Base-by-base conservation (phyloP, 1,139 yeast species). In the Lipomyces yarrowii region DNA sequence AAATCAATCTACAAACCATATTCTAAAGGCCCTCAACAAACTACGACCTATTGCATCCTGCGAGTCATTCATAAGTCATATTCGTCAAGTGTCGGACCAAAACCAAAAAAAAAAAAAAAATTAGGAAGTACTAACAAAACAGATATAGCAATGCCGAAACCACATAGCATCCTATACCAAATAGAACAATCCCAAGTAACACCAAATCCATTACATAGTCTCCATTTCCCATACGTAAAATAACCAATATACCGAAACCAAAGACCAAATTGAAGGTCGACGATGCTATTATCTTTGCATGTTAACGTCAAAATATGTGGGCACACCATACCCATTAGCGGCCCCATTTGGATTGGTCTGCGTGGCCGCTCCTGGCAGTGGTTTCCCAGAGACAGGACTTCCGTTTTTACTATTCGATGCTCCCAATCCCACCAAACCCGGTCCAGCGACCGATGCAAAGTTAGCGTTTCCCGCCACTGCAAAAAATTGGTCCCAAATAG, bases 401-500 rank as follows among this genome's bases (percentile, higher is more conserved):
- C 62, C 56, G 33, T 39, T 48, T 30, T 46, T 33, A 30, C 46
- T 55, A 18, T n/a, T 33, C 35, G 48, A 4, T 13, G 54, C 33
- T 42, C 48, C 48, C 61, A 63, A 56, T 11, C 63, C 63, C 11
- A 58, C 66, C n/a, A 63, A 63, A 11, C 65, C 65, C 15, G 62
- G 59, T 1, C 62, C 61, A 7, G 48, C 48, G 13, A 64, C 62
- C 7, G 42, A 18, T 13, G 62, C 59, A 21, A 63, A 65, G 55
- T 56, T 57, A 8, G 56, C 59, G 33, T 35, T 53, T 18, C 60
- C 65, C 7, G 58, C 61, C 37, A 67, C 70, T 11, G 72, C 71
- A 64, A 89, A 88, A 71, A 86, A 88, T 72, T 89, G 92, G 71
- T 87, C 93, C 94, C 94, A 89, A 59, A 89, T 87, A 48, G 88